Conservation (phyloP, 163 green algal genomes). For the Scenedesmus sp. region DNA sequence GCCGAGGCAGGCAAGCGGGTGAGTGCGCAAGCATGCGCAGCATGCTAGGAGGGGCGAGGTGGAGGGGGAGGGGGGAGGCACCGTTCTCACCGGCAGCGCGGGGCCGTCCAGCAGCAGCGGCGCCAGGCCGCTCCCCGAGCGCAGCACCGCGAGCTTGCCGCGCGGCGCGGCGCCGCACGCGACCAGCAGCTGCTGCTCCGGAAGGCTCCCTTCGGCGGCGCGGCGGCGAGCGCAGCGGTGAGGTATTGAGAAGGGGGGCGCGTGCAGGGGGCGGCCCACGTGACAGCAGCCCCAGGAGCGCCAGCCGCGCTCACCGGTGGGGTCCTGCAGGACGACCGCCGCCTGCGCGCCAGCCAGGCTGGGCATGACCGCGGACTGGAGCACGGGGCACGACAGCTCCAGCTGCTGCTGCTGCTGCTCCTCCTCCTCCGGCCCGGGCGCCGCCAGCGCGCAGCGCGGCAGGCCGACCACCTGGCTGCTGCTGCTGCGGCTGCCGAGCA, state of each 20-base stretch:
- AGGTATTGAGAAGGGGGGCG: neutral
- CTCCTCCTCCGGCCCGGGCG: neutral
- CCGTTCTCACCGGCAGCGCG: constrained; percentile 19
- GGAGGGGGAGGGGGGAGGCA: no score
- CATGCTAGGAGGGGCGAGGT: neutral
- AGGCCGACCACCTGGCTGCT: constrained; percentile 38
- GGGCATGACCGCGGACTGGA: constrained; percentile 33
- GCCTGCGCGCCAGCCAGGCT: constrained; percentile 23
- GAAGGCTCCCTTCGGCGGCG: constrained; percentile 4
- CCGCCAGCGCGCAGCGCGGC: neutral
- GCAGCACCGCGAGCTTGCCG: constrained; percentile 28
- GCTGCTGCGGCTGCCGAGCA: constrained; percentile 34
- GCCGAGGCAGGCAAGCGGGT: neutral
- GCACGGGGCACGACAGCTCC: constrained; percentile 1
- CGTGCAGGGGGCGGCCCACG: no score
- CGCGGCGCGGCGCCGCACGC: constrained; percentile 23
- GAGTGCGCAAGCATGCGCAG: neutral
- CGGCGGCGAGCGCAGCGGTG: neutral
- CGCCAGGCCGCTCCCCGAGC: constrained; percentile 2
- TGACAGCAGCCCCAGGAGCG: no score
- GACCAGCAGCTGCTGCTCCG: constrained; percentile 38
- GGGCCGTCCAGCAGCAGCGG: constrained; percentile 39
- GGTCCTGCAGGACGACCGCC: neutral
- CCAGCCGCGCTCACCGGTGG: neutral
- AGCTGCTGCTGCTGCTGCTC: constrained; percentile 12